Percentiles rank a stretch among this genome's conserved stretches.
Evolutionary conservation across 495 filamentous ascomycete species (phyloP).

Genomic region (Xylaria flabelliformis): DNA sequence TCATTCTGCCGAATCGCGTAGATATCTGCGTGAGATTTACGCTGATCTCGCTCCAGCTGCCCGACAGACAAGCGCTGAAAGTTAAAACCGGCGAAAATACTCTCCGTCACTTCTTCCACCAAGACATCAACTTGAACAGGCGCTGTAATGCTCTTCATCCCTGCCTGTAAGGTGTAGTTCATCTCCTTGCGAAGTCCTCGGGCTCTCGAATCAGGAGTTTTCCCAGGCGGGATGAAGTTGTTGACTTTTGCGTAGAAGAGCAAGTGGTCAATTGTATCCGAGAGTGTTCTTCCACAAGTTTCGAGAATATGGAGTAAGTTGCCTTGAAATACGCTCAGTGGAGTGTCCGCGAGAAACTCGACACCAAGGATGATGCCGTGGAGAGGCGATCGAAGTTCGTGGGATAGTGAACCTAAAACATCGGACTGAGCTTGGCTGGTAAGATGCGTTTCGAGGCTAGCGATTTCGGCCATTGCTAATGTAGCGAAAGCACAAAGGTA

Average conservation of each 20-base stretch:
- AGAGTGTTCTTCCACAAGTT: constrained; percentile 71
- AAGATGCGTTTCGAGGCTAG: constrained; percentile 50
- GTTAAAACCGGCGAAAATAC: constrained; percentile 59
- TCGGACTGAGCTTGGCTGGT: constrained; percentile 63
- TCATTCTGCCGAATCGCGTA: constrained; percentile 22
- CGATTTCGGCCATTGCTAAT: constrained; percentile 63
- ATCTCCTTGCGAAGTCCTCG: constrained; percentile 26
- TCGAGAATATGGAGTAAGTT: constrained; percentile 74
- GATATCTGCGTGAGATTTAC: constrained; percentile 15
- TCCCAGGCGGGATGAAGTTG: constrained; percentile 36
- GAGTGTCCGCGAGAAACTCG: constrained; percentile 67
- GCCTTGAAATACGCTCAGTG: constrained; percentile 58
- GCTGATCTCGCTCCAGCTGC: constrained; percentile 24
- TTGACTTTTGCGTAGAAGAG: constrained; percentile 75
- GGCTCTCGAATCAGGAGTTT: constrained; percentile 17
- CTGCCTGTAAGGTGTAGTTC: constrained; percentile 45
- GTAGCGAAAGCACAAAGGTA: constrained; percentile 60
- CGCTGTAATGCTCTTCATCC: constrained; percentile 24
- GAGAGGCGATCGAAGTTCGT: constrained; percentile 78
- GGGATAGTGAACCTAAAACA: constrained; percentile 72
- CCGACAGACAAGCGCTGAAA: constrained; percentile 40
- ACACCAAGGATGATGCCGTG: constrained; percentile 75
- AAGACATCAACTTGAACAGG: constrained; percentile 52
- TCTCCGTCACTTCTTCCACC: constrained; percentile 64
- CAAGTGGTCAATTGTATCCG: constrained; percentile 76